These are phyloP conservation scores for Lasiodiplodia sp. DNA, from an alignment of 2,329 filamentous ascomycete genomes.

Conservation along the genomic window DNA sequence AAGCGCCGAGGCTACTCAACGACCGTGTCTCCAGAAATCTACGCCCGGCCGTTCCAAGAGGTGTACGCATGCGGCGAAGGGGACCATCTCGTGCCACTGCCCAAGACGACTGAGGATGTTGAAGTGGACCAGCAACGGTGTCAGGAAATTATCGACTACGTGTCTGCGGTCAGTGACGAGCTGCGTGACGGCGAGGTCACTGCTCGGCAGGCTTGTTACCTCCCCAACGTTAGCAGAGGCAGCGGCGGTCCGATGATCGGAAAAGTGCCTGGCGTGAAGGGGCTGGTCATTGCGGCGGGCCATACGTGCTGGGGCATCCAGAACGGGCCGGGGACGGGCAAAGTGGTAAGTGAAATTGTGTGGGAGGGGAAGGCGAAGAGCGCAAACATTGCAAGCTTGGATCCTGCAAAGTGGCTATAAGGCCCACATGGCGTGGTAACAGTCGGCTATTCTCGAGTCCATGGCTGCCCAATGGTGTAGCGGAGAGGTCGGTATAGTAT, in stretches of 20 bases:
- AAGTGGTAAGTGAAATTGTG: conserved; percentile 55
- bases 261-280: conserved; percentile 69
- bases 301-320: conserved; percentile 99
- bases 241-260: conserved; percentile 82
- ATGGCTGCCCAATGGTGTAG: not conserved
- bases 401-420: conserved; percentile 45
- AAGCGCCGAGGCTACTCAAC: conserved; percentile 39
- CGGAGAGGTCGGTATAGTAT: not conserved
- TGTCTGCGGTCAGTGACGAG: conserved; percentile 64
- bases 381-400: conserved; percentile 51
- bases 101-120: conserved; percentile 77
- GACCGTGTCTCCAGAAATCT: conserved; percentile 87
- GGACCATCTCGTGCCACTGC: conserved; percentile 77
- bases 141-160: conserved; percentile 84
- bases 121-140: conserved; percentile 77
- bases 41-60: conserved; percentile 85
- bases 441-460: not conserved
- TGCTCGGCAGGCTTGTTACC: conserved; percentile 87
- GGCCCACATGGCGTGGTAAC: not conserved
- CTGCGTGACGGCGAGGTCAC: conserved; percentile 63
- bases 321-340: conserved; percentile 82
- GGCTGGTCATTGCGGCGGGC: conserved; percentile 82
- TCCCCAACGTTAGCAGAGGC: conserved; percentile 72
- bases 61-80: conserved; percentile 95
- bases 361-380: conserved; percentile 54